Conservation (phyloP, 108 stramenopile genomes). For the Cyclotella distinguenda region DNA sequence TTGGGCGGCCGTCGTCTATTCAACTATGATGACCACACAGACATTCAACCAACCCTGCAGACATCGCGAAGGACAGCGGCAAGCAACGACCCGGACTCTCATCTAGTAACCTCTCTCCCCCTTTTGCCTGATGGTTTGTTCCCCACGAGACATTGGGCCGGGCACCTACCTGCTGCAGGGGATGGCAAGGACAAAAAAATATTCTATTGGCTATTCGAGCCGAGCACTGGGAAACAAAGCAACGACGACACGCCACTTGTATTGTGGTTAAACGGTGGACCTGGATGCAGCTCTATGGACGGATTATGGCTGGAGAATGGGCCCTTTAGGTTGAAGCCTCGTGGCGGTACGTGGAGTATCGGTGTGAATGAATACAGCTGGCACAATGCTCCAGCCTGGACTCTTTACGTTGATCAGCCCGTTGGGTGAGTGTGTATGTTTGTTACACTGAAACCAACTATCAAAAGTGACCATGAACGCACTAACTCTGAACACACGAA, state of each 20-base stretch:
- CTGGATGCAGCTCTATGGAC: slow-evolving; percentile 94
- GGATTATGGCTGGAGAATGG: slow-evolving; percentile 97
- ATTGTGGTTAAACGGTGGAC: slow-evolving; percentile 89
- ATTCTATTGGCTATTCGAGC: slow-evolving; percentile 97
- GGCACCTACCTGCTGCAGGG: slow-evolving; percentile 61
- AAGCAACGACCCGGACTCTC: slow-evolving; percentile 50
- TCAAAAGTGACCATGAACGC: too few relatives aligned
- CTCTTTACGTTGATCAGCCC: slow-evolving; percentile 70
- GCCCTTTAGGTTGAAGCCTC: slow-evolving; percentile 66
- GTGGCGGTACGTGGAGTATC: slow-evolving; percentile 50
- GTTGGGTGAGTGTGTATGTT: slow-evolving; percentile 34
- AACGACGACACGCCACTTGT: slow-evolving; percentile 77
- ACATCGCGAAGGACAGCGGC: slow-evolving; percentile 11
- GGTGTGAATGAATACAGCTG: slow-evolving; percentile 69
- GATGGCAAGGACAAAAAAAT: slow-evolving; percentile 71
- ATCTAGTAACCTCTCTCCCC: slow-evolving; percentile 65
- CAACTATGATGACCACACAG: background rate
- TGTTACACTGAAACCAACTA: slow-evolving; percentile 20
- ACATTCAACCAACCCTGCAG: slow-evolving; percentile 1
- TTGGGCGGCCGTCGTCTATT: slow-evolving; percentile 32
- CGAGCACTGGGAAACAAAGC: slow-evolving; percentile 32
- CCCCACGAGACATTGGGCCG: slow-evolving; percentile 69
- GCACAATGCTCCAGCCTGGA: slow-evolving; percentile 85
- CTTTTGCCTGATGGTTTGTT: slow-evolving; percentile 46
- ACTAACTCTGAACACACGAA: too few relatives aligned